Base-by-base conservation (phyloP, 176 grass and related monocot genomes). In the Oryza coarctata region DNA sequence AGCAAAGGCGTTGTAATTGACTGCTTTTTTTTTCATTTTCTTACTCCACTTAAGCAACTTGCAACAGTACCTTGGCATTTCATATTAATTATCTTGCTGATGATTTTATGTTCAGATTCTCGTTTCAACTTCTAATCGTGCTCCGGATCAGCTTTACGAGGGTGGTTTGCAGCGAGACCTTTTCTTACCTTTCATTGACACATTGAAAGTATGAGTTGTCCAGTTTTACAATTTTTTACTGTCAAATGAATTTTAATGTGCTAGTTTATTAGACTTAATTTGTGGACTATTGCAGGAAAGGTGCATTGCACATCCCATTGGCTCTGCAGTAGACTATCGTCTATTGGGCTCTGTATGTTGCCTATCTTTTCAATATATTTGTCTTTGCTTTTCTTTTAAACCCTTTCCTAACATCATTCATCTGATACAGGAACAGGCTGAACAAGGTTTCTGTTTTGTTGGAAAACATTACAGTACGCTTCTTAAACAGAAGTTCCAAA, bases 381-480 rank as follows among this genome's bases (percentile, higher is more conserved):
- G 27, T 74, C 14, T 60, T 72, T 50, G 1, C 25, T 67, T 73
- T 44, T 17, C 3, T 13, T 4, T 3, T 41, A 66, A 71, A 25
- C 26, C 35, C 4, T 55, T 84, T 44, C 49, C 9, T 88, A n/a
- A 79, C 32, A 83, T 82, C 35, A 71, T 77, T 6, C 0, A 72
- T 31, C 65, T 76, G 63, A 63, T 73, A 60, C 13, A 38, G 80
- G 41, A 92, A 57, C 78, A 98, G 95, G 95, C 93, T 58, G 86
- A 91, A 89, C 82, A 93, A 90, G 95, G 95, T 77, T 95, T 93
- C 87, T 95, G 95, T 80, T 93, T 91, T 66, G 73, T 94, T 7
- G 92, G 90, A 44, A 86, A 75, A 17, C 80, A 89, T 47, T 88
- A 86, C 82, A 70, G 80, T 86, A 68, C 69, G 40, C 79, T 98